phyloP scores from a whole-genome alignment of 2,329 filamentous ascomycete genomes.

The Clonostachys byssicola region DNA sequence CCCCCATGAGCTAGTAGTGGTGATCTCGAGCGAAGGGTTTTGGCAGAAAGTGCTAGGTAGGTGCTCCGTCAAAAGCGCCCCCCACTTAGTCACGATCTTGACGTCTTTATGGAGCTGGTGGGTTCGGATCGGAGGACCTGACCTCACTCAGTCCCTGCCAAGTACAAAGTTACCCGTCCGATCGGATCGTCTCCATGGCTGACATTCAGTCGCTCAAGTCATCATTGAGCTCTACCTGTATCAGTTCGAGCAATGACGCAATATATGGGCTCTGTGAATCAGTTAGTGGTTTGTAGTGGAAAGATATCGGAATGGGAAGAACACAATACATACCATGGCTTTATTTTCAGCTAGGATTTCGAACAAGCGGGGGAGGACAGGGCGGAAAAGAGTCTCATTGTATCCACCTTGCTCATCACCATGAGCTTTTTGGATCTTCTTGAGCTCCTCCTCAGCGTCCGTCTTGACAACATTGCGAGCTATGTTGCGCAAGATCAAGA shows the following conservation, averaged over 20 bases:
- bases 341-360: conserved; percentile 69
- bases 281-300: conserved; percentile 7
- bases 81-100: too few relatives aligned
- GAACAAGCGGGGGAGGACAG: conserved; percentile 59
- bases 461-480: conserved; percentile 64
- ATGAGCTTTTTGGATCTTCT: conserved; percentile 40
- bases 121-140: too few relatives aligned
- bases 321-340: conserved; percentile 43
- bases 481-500: conserved; percentile 75
- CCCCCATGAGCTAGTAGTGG: too few relatives aligned
- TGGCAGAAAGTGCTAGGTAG: too few relatives aligned
- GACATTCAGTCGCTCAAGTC: conserved; percentile 3
- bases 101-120: too few relatives aligned
- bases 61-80: too few relatives aligned
- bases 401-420: conserved; percentile 46
- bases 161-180: too few relatives aligned
- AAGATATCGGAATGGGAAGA: not conserved
- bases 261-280: conserved; percentile 29
- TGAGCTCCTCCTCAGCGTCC: conserved; percentile 49
- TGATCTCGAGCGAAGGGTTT: too few relatives aligned
- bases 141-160: too few relatives aligned
- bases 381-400: conserved; percentile 66
- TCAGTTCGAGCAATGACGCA: conserved; percentile 31
- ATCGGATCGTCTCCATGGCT: too few relatives aligned
- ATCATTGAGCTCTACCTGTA: conserved; percentile 17